Evolutionary conservation across 305 asterid species (phyloP).

Genomic region (Fraxinus floribunda): DNA sequence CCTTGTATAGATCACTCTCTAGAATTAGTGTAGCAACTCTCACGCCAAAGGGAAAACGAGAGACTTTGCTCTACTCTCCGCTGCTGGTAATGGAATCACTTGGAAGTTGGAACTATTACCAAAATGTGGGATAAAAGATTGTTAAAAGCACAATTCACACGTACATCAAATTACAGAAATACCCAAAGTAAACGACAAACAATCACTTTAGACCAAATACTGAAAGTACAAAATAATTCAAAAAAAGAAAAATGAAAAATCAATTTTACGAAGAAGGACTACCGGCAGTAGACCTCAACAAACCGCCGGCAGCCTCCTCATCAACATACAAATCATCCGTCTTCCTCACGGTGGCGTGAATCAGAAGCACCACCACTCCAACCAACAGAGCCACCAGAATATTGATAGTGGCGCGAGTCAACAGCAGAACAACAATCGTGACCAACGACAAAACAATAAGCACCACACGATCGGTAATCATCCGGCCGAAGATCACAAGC

Average conservation of each 20-base stretch:
- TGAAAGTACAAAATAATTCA: neutral
- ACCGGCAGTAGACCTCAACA: conserved; percentile 39
- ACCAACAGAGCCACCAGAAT: conserved; percentile 54
- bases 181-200: neutral
- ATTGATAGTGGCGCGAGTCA: conserved; percentile 58
- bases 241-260: neutral
- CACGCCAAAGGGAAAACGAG: too few species aligned
- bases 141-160: too few species aligned
- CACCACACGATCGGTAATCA: conserved; percentile 56
- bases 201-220: neutral
- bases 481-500: conserved; percentile 52
- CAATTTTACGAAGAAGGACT: conserved; percentile 24
- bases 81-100: neutral
- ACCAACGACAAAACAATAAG: conserved; percentile 51
- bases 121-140: too few species aligned
- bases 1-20: neutral
- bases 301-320: conserved; percentile 58
- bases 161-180: neutral
- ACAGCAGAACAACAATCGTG: conserved; percentile 50
- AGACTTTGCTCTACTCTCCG: neutral
- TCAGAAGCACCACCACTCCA: conserved; percentile 56
- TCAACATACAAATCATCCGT: conserved; percentile 63
- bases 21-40: too few species aligned
- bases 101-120: too few species aligned
- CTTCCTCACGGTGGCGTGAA: conserved; percentile 77